These are phyloP conservation scores for Aspergillus carbonarius DNA, from an alignment of 2,329 filamentous ascomycete species.

Conservation along the genomic window DNA sequence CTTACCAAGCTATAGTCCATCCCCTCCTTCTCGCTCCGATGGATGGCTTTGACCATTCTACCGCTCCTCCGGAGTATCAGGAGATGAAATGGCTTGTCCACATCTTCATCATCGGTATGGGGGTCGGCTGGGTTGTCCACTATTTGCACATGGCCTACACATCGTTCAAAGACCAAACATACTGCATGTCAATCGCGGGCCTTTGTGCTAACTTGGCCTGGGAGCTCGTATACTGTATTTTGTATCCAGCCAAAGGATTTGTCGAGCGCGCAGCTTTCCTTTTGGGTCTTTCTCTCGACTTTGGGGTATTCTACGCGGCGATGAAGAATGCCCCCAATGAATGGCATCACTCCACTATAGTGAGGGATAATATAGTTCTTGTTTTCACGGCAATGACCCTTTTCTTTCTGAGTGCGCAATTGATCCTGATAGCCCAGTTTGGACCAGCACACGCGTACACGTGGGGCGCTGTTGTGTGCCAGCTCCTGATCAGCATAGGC, in stretches of 20 bases:
- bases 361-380: constrained; percentile 11
- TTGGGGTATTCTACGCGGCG: constrained; percentile 17
- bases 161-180: constrained; percentile 17
- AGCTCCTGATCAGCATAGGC: constrained; percentile 14
- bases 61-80: constrained; percentile 1
- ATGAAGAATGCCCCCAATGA: constrained; percentile 13
- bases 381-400: constrained; percentile 10
- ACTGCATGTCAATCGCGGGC: constrained; percentile 18
- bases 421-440: constrained; percentile 10
- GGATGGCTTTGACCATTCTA: constrained; percentile 4
- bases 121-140: constrained; percentile 15
- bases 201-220: constrained; percentile 20
- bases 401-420: constrained; percentile 6
- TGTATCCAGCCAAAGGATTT: constrained; percentile 16
- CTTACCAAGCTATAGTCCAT: background rate
- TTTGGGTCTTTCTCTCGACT: constrained; percentile 10
- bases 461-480: constrained; percentile 12
- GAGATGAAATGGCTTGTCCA: constrained; percentile 7
- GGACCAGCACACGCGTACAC: constrained; percentile 13
- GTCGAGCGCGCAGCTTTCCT: constrained; percentile 8
- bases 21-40: background rate
- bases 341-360: constrained; percentile 18
- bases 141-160: constrained; percentile 17
- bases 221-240: constrained; percentile 17
- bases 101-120: constrained; percentile 12